Conservation (phyloP, 257 asterid species). For the Nicotiana benthamiana region DNA sequence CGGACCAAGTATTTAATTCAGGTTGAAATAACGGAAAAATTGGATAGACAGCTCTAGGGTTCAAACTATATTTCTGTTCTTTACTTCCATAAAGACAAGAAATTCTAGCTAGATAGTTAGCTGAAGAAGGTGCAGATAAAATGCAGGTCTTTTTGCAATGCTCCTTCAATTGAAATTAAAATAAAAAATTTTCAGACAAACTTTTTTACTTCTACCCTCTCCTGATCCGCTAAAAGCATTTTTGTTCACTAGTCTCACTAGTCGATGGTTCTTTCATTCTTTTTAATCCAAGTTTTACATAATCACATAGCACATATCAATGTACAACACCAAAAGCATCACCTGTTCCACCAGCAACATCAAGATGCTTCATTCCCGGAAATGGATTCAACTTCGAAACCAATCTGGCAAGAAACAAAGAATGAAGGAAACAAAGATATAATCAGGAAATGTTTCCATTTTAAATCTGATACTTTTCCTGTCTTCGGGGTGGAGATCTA, state of each 20-base stretch:
- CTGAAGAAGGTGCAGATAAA: background rate
- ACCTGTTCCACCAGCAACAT: conserved; percentile 99
- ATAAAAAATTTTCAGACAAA: background rate
- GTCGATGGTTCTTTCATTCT: background rate
- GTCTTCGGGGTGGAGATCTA: background rate
- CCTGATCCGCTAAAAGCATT: background rate
- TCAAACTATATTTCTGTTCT: background rate
- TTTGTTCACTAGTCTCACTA: background rate
- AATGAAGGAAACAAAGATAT: background rate
- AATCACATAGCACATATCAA: background rate
- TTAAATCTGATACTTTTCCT: background rate
- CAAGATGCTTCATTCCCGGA: conserved; percentile 97
- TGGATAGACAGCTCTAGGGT: background rate
- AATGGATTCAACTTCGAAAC: conserved; percentile 83
- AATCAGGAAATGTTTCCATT: background rate
- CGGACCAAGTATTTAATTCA: background rate
- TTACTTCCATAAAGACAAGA: background rate
- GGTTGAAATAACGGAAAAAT: background rate
- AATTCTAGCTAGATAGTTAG: background rate
- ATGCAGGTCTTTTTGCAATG: background rate
- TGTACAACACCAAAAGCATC: conserved; percentile 1
- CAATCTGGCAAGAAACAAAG: conserved; percentile 33
- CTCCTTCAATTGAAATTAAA: background rate
- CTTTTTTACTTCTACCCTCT: background rate
- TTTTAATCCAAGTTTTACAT: background rate